phyloP scores from a whole-genome alignment of 208 protist species.

The Crithidia fasciculata region DNA sequence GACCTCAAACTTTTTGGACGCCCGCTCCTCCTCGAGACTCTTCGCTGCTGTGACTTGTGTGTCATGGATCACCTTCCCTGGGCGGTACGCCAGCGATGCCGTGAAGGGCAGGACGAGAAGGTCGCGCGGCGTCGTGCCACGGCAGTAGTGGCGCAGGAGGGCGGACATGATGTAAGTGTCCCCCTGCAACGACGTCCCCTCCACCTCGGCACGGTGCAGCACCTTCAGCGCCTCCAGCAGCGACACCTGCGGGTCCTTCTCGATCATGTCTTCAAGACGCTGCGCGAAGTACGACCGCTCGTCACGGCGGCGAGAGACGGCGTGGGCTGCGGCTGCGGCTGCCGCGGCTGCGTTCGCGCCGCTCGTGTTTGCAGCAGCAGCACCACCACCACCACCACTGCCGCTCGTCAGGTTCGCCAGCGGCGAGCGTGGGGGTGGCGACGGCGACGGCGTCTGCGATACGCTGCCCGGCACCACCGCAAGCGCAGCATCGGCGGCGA shows the following conservation, averaged over 20 bases:
- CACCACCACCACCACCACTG: background rate
- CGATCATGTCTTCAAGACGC: constrained; percentile 65
- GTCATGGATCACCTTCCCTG: constrained; percentile 30
- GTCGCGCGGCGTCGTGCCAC: constrained; percentile 54
- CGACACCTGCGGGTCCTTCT: constrained; percentile 33
- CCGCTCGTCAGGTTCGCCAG: background rate
- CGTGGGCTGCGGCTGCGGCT: constrained; percentile 14
- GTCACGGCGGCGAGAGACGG: constrained; percentile 50
- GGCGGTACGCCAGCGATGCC: constrained; percentile 49
- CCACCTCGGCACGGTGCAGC: constrained; percentile 81
- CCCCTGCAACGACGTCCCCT: constrained; percentile 74
- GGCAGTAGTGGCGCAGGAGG: constrained; percentile 71
- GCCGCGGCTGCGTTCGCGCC: background rate
- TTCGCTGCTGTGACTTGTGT: background rate
- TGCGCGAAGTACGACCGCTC: constrained; percentile 76
- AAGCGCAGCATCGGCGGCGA: background rate
- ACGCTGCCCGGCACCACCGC: background rate
- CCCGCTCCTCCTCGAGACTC: background rate
- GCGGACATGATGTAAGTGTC: constrained; percentile 68
- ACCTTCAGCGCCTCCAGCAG: constrained; percentile 81
- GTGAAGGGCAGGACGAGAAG: constrained; percentile 58
- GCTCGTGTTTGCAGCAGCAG: background rate
- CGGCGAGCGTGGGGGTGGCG: constrained; percentile 26
- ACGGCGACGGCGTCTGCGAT: constrained; percentile 24
- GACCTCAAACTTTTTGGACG: constrained; percentile 4